Conservation (phyloP, 2,329 filamentous ascomycete genomes). For the Aspergillus texensis region DNA sequence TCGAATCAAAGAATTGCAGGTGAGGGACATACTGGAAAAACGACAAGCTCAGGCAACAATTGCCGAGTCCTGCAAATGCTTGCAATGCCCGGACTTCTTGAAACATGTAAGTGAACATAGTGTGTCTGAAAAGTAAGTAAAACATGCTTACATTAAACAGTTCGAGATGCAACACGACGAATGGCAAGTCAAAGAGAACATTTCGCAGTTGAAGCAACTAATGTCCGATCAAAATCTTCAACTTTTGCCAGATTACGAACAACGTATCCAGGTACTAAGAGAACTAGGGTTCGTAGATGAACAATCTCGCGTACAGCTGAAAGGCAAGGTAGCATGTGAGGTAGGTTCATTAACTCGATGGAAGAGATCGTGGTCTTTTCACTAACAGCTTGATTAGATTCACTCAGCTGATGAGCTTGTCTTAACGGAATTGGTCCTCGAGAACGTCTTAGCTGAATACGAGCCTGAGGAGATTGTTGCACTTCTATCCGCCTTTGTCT, state of each 20-base stretch:
- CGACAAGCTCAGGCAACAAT: constrained; percentile 64
- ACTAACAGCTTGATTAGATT: constrained; percentile 53
- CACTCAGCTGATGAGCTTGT: constrained; percentile 97
- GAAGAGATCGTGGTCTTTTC: constrained; percentile 3
- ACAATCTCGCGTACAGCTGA: constrained; percentile 83
- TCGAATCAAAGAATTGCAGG: constrained; percentile 77
- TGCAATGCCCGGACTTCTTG: constrained; percentile 75
- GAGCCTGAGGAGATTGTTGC: constrained; percentile 97
- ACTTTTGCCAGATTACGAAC: constrained; percentile 93
- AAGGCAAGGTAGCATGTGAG: constrained; percentile 97
- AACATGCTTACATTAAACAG: constrained; percentile 48
- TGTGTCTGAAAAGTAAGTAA: not conserved
- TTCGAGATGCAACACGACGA: constrained; percentile 96
- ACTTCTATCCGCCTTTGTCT: constrained; percentile 90
- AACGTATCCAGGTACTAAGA: constrained; percentile 87
- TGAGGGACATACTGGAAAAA: constrained; percentile 78
- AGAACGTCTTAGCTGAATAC: constrained; percentile 93
- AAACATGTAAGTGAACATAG: constrained; percentile 71
- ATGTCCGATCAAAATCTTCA: constrained; percentile 97
- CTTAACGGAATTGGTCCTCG: constrained; percentile 90
- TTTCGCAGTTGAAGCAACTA: constrained; percentile 79
- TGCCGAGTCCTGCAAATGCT: constrained; percentile 66
- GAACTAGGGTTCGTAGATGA: constrained; percentile 92
- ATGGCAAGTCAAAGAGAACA: constrained; percentile 94
- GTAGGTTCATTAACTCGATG: constrained; percentile 34